Conservation (phyloP, 2,329 filamentous ascomycete genomes). For the Sordariomycetes sp. region DNA sequence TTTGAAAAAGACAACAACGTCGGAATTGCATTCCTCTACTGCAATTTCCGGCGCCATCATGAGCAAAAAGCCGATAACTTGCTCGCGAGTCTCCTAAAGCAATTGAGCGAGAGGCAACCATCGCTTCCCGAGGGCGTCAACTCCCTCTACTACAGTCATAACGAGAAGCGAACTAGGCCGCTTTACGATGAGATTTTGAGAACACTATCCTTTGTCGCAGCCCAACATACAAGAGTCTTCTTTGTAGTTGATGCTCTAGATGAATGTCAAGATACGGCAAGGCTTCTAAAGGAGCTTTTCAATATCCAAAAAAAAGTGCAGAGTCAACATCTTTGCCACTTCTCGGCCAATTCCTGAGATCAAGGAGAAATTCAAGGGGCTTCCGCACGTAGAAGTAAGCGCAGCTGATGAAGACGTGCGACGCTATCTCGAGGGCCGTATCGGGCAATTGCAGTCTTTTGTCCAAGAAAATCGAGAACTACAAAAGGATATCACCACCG, state of each 20-base stretch:
- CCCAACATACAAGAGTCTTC: constrained; percentile 3
- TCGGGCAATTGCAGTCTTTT: constrained; percentile 2
- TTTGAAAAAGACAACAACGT: constrained; percentile 13
- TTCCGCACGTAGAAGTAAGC: constrained; percentile 2
- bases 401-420: constrained; percentile 7
- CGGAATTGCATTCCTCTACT: constrained; percentile 36
- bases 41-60: constrained; percentile 25
- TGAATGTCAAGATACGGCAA: constrained; percentile 7
- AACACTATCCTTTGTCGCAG: constrained; percentile 1
- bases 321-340: constrained; percentile 8
- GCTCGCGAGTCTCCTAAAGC: constrained; percentile 23
- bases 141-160: constrained; percentile 15
- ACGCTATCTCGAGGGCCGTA: constrained; percentile 5
- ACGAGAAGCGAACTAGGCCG: constrained; percentile 3
- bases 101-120: constrained; percentile 17
- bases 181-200: neutral
- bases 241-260: constrained; percentile 15
- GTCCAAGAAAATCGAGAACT: constrained; percentile 2
- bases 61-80: constrained; percentile 24
- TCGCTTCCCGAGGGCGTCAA: constrained; percentile 16
- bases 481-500: constrained; percentile 5
- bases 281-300: constrained; percentile 1
- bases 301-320: neutral
- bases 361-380: constrained; percentile 1
- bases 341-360: constrained; percentile 8